Evolutionary conservation across 805 yeast species (phyloP).

Genomic region (Metschnikowia bowlesiae): DNA sequence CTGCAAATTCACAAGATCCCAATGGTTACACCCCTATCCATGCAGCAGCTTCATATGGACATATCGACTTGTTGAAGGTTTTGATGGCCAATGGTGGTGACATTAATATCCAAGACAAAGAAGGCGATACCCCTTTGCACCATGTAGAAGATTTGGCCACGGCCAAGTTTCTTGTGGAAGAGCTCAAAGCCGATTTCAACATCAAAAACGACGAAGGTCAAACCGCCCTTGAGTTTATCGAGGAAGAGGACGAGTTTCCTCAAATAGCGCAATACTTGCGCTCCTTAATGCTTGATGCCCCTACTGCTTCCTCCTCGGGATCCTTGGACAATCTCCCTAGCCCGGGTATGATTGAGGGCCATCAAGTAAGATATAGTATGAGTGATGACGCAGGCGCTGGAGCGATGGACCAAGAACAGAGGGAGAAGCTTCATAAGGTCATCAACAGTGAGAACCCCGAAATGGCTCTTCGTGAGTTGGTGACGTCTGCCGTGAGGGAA

Average conservation of each 20-base stretch:
- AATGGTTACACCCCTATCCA: constrained; percentile 97
- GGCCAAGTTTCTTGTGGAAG: constrained; percentile 65
- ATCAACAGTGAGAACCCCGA: constrained; percentile 79
- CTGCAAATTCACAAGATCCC: constrained; percentile 76
- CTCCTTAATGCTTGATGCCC: constrained; percentile 33
- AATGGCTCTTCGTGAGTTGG: constrained; percentile 64
- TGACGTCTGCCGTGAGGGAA: constrained; percentile 60
- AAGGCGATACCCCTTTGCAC: constrained; percentile 95
- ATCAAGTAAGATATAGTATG: constrained; percentile 55
- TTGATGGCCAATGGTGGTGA: constrained; percentile 66
- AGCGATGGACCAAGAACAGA: constrained; percentile 50
- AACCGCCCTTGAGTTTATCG: constrained; percentile 68
- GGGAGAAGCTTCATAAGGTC: constrained; percentile 63
- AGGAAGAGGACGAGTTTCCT: constrained; percentile 82
- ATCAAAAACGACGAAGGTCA: constrained; percentile 67
- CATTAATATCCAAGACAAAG: constrained; percentile 74
- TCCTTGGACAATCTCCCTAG: constrained; percentile 27
- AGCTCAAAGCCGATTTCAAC: constrained; percentile 61
- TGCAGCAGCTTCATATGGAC: constrained; percentile 95
- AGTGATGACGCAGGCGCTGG: constrained; percentile 37
- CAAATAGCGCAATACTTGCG: constrained; percentile 66
- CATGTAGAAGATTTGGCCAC: constrained; percentile 70
- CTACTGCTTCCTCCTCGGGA: constrained; percentile 11
- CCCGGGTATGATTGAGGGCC: constrained; percentile 39
- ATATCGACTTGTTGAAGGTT: constrained; percentile 57